phyloP scores from a whole-genome alignment of 257 asterid genomes.

The Prunella vulgaris region DNA sequence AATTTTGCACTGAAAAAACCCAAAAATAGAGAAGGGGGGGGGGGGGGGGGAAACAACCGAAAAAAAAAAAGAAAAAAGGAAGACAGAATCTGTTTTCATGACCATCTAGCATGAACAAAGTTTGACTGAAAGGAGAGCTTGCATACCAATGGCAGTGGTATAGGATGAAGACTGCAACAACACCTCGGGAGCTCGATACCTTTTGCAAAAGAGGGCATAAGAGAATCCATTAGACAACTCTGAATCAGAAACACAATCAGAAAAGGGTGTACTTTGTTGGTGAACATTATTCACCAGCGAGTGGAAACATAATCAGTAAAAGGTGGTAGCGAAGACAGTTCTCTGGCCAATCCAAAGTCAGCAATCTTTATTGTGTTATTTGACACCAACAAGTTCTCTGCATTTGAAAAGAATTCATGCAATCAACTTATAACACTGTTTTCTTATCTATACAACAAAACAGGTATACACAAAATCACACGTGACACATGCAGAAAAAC shows the following conservation, averaged over 20 bases:
- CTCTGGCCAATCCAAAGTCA: slow-evolving; percentile 96
- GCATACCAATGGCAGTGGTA: slow-evolving; percentile 83
- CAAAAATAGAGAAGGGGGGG: not conserved
- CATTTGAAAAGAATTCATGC: slow-evolving; percentile 19
- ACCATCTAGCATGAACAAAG: not conserved
- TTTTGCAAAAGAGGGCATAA: slow-evolving; percentile 18
- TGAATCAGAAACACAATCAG: not conserved
- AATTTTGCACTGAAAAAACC: not conserved
- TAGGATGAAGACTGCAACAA: slow-evolving; percentile 69
- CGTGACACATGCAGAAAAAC: not conserved
- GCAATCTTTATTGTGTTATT: slow-evolving; percentile 67
- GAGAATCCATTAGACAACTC: slow-evolving; percentile 16
- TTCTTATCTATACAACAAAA: not conserved
- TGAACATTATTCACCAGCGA: slow-evolving; percentile 69
- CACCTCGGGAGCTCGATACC: slow-evolving; percentile 99
- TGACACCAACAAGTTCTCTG: slow-evolving; percentile 87
- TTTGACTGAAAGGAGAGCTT: not conserved
- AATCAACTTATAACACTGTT: slow-evolving; percentile 17
- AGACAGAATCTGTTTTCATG: not conserved
- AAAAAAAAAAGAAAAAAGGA: not conserved
- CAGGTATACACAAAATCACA: not conserved
- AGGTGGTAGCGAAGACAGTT: slow-evolving; percentile 77
- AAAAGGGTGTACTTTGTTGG: slow-evolving; percentile 7
- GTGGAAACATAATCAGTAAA: slow-evolving; percentile 95
- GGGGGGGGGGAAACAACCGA: not conserved